phyloP scores from a whole-genome alignment of 352 stramenopile genomes.

The Globisporangium okanoganense region DNA sequence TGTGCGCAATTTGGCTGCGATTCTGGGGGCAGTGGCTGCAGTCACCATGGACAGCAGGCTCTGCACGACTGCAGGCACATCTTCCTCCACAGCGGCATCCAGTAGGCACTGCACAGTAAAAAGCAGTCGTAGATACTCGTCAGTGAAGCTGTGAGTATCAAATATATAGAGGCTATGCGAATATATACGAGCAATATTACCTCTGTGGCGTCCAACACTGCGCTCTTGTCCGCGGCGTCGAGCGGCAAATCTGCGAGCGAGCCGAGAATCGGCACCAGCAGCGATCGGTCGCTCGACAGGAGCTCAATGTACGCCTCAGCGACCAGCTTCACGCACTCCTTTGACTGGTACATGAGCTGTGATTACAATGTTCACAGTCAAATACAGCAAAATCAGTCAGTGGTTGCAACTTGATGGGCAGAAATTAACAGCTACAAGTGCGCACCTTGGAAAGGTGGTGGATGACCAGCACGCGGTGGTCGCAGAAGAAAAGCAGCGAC shows the following conservation, averaged over 20 bases:
- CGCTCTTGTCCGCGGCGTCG: slow-evolving; percentile 53
- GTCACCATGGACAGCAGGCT: slow-evolving; percentile 76
- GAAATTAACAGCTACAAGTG: not conserved
- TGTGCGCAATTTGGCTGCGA: slow-evolving; percentile 46
- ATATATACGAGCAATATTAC: slow-evolving; percentile 20
- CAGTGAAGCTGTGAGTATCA: not conserved
- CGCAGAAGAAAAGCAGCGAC: slow-evolving; percentile 64
- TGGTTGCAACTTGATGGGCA: not conserved
- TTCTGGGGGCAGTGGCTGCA: slow-evolving; percentile 33
- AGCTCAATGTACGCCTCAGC: slow-evolving; percentile 72
- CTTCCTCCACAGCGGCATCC: slow-evolving; percentile 70
- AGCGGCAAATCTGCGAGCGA: slow-evolving; percentile 77
- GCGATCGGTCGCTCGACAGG: slow-evolving; percentile 61
- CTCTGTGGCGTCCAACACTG: slow-evolving; percentile 57
- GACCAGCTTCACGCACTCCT: slow-evolving; percentile 74
- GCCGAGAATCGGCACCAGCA: slow-evolving; percentile 75
- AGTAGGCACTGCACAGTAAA: slow-evolving; percentile 40
- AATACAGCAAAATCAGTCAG: not conserved
- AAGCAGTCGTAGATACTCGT: not conserved
- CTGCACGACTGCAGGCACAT: slow-evolving; percentile 73
- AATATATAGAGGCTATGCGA: too few species aligned
- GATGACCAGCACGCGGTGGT: slow-evolving; percentile 74
- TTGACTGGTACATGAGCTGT: slow-evolving; percentile 79
- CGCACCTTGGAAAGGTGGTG: slow-evolving; percentile 82
- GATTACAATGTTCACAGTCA: not conserved